Evolutionary conservation across 495 filamentous ascomycete species (phyloP), one percentile per base, ranked within the genome.

Genomic region (Trypethelium eluteriae): DNA sequence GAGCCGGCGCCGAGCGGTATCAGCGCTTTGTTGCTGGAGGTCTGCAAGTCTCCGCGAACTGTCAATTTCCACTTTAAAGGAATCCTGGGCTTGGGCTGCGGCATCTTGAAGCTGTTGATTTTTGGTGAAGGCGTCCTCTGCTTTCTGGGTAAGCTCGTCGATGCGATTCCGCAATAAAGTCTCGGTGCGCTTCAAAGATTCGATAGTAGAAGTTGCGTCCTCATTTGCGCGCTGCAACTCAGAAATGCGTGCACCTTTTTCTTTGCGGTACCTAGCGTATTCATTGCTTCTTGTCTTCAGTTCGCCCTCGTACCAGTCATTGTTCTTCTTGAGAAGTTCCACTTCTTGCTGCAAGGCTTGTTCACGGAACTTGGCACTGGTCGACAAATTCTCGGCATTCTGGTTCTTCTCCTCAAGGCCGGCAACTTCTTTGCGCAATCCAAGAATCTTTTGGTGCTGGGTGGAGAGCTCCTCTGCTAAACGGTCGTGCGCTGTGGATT

Each of bases 221-320:
- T 97, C 93, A 69, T 93, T 90, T 62, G 88, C 84, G 16, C 91
- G 89, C 74, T 97, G 90, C 38, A 99, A 85, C 72, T 93, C 89
- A 11, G 91, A 80, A 70, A 97, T 89, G 25, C 89, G 87, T 0
- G 90, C 84, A 70, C 87, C 86, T 81, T 97, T 98, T 74, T 99
- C 94, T 71, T 96, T 98, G 65, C 95, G 86, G 80, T 89, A 95
- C 69, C 93, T 96, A 66, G 91, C 83, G 57, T 90, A 85, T 71
- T 98, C 95, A 39, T 84, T 84, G 56, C 80, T 85, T 76, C 96
- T 96, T 0, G 90, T 92, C 78, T 95, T 93, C 34, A 98, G 80
- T 75, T 98, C 95, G 34, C 81, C 84, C 67, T 95, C 91, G 59
- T 92, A 86, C 89, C 91, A 98, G 66, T 98, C 95, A 68, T 91